A percentile compares a stretch with the other conserved stretches of the same genome.
Evolutionary conservation across 2,329 filamentous ascomycete genomes (phyloP).

Genomic region (Botryotinia convoluta): DNA sequence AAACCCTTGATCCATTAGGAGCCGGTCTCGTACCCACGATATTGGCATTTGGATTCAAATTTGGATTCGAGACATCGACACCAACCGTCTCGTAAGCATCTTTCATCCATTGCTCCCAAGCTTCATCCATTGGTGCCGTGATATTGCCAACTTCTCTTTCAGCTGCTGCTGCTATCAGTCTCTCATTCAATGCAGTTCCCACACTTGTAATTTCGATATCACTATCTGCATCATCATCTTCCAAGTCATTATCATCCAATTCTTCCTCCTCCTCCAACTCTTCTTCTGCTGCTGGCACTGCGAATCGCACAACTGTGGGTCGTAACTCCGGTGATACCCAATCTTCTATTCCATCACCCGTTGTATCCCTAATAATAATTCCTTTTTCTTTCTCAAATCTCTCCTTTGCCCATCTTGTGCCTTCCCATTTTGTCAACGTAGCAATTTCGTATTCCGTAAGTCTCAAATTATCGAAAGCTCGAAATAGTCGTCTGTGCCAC

Average conservation of each 20-base stretch:
- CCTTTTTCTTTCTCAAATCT: conserved; percentile 75
- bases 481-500: conserved; percentile 74
- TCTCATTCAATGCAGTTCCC: conserved; percentile 60
- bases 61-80: conserved; percentile 46
- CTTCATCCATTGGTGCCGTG: conserved; percentile 61
- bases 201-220: conserved; percentile 57
- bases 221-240: conserved; percentile 48
- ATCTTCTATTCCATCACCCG: conserved; percentile 63
- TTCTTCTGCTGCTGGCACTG: conserved; percentile 35
- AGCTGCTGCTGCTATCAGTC: conserved; percentile 62
- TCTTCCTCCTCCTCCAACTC: conserved; percentile 39
- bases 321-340: conserved; percentile 53
- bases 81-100: conserved; percentile 64
- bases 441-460: conserved; percentile 70
- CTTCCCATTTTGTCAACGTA: conserved; percentile 75
- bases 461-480: conserved; percentile 67
- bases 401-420: conserved; percentile 79
- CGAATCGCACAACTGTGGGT: conserved; percentile 23
- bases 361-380: conserved; percentile 67
- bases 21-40: conserved; percentile 40
- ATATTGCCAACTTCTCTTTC: conserved; percentile 59
- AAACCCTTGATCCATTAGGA: conserved; percentile 24
- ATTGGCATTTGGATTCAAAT: conserved; percentile 34
- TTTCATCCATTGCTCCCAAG: conserved; percentile 74
- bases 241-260: conserved; percentile 37